Conservation (phyloP, 805 yeast genomes). For the Metschnikowia lachancei region DNA sequence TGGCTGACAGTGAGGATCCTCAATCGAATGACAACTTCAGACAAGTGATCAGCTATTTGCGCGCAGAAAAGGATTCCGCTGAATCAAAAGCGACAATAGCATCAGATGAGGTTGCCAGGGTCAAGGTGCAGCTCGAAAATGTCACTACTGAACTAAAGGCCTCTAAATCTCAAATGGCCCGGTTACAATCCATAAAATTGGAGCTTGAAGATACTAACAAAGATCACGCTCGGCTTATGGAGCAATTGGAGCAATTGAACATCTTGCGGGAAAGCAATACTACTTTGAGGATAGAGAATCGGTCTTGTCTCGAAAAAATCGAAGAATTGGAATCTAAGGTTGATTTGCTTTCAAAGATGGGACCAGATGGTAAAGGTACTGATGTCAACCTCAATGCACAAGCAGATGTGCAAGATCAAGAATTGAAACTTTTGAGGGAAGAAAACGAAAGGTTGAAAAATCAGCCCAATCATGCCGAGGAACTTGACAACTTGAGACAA, state of each 20-base stretch:
- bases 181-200: constrained; percentile 20
- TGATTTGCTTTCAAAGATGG: constrained; percentile 43
- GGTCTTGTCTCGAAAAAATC: constrained; percentile 22
- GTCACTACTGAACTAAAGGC: constrained; percentile 50
- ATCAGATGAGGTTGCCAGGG: constrained; percentile 51
- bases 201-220: constrained; percentile 31
- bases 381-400: constrained; percentile 26
- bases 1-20: constrained; percentile 11
- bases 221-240: constrained; percentile 47
- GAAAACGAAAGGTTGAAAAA: constrained; percentile 61
- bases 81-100: constrained; percentile 46
- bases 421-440: constrained; percentile 45
- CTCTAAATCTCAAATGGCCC: constrained; percentile 47
- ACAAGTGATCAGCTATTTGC: constrained; percentile 59
- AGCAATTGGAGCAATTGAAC: constrained; percentile 59
- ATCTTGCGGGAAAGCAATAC: constrained; percentile 66
- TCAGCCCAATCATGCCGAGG: constrained; percentile 20
- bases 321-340: constrained; percentile 41
- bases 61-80: constrained; percentile 72
- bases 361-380: constrained; percentile 23
- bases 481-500: constrained; percentile 29
- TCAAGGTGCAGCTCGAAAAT: constrained; percentile 50
- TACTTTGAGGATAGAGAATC: constrained; percentile 55
- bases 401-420: constrained; percentile 46
- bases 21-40: constrained; percentile 26